Evolutionary conservation across 805 yeast species (phyloP).

Genomic region (Starmerella vitae): DNA sequence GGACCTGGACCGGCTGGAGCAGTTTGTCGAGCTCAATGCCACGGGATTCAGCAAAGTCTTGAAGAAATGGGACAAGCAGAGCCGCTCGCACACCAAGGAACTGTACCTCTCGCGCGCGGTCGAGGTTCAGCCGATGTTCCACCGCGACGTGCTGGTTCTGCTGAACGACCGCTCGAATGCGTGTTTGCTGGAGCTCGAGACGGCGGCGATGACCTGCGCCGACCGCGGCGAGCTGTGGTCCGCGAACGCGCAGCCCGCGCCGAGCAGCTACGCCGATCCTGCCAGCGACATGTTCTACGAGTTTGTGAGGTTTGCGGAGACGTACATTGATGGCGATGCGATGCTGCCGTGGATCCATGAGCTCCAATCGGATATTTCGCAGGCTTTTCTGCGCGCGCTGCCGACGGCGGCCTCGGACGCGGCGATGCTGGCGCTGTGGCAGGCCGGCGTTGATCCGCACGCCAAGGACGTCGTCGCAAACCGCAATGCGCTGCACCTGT

Average conservation of each 20-base stretch:
- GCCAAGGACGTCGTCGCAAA: conserved; percentile 60
- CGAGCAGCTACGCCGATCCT: background rate
- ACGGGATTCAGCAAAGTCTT: conserved; percentile 91
- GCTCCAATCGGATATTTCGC: conserved; percentile 40
- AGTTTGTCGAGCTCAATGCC: conserved; percentile 86
- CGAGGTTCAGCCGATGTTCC: conserved; percentile 92
- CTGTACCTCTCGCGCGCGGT: conserved; percentile 83
- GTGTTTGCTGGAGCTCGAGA: conserved; percentile 57
- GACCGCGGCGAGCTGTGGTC: conserved; percentile 20
- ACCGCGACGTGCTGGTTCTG: conserved; percentile 71
- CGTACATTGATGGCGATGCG: conserved; percentile 28
- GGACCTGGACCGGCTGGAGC: conserved; percentile 78
- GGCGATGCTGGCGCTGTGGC: conserved; percentile 38
- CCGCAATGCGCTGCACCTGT: conserved; percentile 64
- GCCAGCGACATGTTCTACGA: conserved; percentile 57
- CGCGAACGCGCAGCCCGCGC: background rate
- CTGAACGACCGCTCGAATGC: conserved; percentile 53
- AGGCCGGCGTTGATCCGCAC: conserved; percentile 43
- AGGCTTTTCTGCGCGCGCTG: conserved; percentile 58
- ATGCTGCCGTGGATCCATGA: conserved; percentile 36
- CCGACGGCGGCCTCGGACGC: conserved; percentile 51
- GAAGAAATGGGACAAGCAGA: conserved; percentile 96
- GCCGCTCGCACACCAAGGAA: conserved; percentile 89
- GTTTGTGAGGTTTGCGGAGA: conserved; percentile 34
- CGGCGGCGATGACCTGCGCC: conserved; percentile 42